phyloP scores from a whole-genome alignment of 176 grass and related monocot species.

The Hsuehochloa calcarea region DNA sequence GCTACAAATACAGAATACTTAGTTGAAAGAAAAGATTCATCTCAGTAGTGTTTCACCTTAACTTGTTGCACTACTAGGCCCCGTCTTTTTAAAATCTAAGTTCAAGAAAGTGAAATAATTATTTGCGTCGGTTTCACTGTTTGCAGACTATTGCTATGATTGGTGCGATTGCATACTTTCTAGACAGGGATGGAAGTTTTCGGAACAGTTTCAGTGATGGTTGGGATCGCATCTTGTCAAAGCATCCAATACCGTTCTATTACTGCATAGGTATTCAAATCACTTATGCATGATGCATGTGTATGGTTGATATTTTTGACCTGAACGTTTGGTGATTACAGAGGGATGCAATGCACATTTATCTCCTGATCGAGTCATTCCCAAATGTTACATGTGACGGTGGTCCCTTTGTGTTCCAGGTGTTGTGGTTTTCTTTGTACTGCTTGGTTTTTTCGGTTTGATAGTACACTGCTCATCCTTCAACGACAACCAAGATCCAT shows the following conservation, averaged over 20 bases:
- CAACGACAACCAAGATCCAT: constrained; percentile 76
- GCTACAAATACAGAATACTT: background rate
- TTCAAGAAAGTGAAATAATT: background rate
- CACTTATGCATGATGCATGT: background rate
- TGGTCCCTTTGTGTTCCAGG: constrained; percentile 45
- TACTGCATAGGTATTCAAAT: constrained; percentile 82
- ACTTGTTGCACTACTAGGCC: background rate
- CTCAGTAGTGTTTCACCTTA: constrained; percentile 12
- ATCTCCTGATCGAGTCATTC: background rate
- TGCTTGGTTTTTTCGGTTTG: constrained; percentile 85
- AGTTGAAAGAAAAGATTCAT: background rate
- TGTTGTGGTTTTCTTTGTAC: constrained; percentile 86
- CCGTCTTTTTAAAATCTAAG: background rate
- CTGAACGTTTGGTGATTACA: background rate
- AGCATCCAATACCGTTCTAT: constrained; percentile 94
- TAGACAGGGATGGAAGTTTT: constrained; percentile 88
- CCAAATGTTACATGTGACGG: background rate
- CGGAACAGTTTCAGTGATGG: constrained; percentile 89
- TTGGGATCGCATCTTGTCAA: constrained; percentile 93
- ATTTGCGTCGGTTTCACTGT: background rate
- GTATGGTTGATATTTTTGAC: background rate
- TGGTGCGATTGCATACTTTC: constrained; percentile 74
- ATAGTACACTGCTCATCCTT: constrained; percentile 90
- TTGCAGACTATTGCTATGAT: constrained; percentile 78
- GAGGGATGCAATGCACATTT: background rate